Evolutionary conservation across 192 early-diverging fungal species (phyloP).

Genomic region (Pilaira anomala): DNA sequence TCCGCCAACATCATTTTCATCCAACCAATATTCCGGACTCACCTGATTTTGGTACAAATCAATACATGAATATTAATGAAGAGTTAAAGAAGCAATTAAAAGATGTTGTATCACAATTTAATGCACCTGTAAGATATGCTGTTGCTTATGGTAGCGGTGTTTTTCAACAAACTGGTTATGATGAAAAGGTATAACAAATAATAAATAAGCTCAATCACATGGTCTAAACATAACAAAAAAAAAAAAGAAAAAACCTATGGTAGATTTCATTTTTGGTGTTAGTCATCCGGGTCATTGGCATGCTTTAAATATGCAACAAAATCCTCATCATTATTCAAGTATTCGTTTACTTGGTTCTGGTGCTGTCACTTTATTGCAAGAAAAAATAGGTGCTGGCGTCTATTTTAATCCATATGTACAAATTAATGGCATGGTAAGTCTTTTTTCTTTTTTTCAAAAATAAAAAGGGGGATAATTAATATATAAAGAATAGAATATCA

Average conservation of each 20-base stretch:
- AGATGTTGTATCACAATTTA: constrained; percentile 43
- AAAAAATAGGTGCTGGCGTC: constrained; percentile 83
- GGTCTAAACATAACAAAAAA: not conserved
- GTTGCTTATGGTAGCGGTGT: constrained; percentile 97
- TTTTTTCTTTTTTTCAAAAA: constrained; percentile 1
- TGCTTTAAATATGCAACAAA: constrained; percentile 89
- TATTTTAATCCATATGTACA: constrained; percentile 95
- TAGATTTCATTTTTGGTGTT: constrained; percentile 96
- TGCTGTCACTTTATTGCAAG: constrained; percentile 72
- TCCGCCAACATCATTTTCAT: constrained; percentile 31
- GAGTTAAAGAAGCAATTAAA: constrained; percentile 49
- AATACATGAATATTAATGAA: constrained; percentile 55
- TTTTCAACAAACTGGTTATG: constrained; percentile 85
- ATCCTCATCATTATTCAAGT: constrained; percentile 89
- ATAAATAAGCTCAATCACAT: not conserved
- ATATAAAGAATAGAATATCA: constrained; percentile 57
- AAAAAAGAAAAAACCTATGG: constrained; percentile 69
- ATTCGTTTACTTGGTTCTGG: constrained; percentile 70
- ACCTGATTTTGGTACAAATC: constrained; percentile 59
- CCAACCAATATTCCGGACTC: constrained; percentile 39
- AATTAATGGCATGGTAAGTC: constrained; percentile 77
- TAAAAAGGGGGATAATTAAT: not conserved
- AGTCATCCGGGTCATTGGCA: constrained; percentile 97
- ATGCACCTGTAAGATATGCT: constrained; percentile 71
- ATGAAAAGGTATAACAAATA: constrained; percentile 42